Evolutionary conservation across 352 stramenopile genomes (phyloP), one percentile per base, ranked within the genome.

Genomic region (Phytophthora pinifolia): DNA sequence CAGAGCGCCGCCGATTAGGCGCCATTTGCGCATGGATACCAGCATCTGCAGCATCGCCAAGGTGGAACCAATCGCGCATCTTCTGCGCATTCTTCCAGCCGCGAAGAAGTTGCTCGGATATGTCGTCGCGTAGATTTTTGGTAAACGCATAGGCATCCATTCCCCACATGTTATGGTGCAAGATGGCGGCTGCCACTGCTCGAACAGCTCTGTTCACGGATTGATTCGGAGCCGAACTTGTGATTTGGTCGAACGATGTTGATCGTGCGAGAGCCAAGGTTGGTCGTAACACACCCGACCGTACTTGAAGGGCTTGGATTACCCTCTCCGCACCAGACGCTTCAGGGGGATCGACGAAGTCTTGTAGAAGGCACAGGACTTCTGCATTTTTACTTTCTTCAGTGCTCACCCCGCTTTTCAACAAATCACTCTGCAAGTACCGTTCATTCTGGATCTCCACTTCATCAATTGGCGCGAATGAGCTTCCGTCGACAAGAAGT

Each of bases 131-230:
- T 13, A 91, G 56, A 52, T 76, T 73, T 49, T 87, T 65, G 5
- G 78, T 69, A 30, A 85, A 79, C 3, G 82, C 80, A 36, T 78
- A 90, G 9, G 84, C 84, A 64, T 94, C 84, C 75, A 92, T 87
- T 14, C 78, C 76, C 79, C 78, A 92, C 84, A 92, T 90, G 46
- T 94, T 94, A 48, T 94, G 84, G 45, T 94, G 82, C 20, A 94
- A 62, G 59, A 94, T 91, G 18, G 82, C 82, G 27, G 84, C 84
- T n/a, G 76, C 76, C 0, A 84, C 78, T 9, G 79, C 74, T 39
- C 79, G 78, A 41, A 94, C 82, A 8, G 84, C 84, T 6, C 62
- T 65, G 46, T 78, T 89, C 29, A 92, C 57, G 13, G 46, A 56
- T 10, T 70, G 51, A 22, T 75, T 83, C 7, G 59, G 48, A 36